These are phyloP conservation scores for Coniochaeta prunicola DNA, from an alignment of 2,329 filamentous ascomycete species.

Conservation along the genomic window DNA sequence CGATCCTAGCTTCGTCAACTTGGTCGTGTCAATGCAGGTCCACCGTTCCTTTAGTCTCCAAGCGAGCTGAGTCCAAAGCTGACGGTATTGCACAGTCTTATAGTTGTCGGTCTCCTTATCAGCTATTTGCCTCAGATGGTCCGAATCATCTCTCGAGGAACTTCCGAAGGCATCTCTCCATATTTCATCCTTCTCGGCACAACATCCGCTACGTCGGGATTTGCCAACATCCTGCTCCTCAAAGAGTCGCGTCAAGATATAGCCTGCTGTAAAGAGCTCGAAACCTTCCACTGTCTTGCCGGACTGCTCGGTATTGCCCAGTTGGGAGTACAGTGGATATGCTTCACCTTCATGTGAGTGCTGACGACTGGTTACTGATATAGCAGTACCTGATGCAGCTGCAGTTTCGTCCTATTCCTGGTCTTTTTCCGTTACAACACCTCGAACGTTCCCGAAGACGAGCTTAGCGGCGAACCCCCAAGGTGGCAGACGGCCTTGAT, in stretches of 20 bases:
- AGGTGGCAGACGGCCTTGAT: slow-evolving; percentile 72
- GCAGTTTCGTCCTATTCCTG: slow-evolving; percentile 83
- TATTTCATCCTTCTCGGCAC: slow-evolving; percentile 93
- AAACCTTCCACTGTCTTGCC: slow-evolving; percentile 73
- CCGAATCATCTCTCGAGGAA: slow-evolving; percentile 78
- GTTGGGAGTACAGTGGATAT: slow-evolving; percentile 85
- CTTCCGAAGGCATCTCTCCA: slow-evolving; percentile 90
- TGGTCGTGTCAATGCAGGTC: slow-evolving; percentile 48
- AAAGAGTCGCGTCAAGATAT: slow-evolving; percentile 79
- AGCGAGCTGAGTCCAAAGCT: background rate
- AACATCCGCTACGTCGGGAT: slow-evolving; percentile 78
- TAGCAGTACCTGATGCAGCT: background rate
- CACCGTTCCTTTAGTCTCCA: background rate
- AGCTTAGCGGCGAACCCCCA: slow-evolving; percentile 40
- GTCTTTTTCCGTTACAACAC: slow-evolving; percentile 76
- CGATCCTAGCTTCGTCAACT: slow-evolving; percentile 45
- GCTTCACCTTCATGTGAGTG: slow-evolving; percentile 83
- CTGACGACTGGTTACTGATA: background rate
- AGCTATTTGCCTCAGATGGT: slow-evolving; percentile 94
- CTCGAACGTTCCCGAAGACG: slow-evolving; percentile 40
- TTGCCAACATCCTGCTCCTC: slow-evolving; percentile 86
- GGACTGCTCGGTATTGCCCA: slow-evolving; percentile 85
- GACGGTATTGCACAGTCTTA: slow-evolving; percentile 40
- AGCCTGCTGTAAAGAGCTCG: slow-evolving; percentile 76
- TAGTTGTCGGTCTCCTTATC: slow-evolving; percentile 79